Base-by-base conservation (phyloP, 2,329 filamentous ascomycete genomes). In the Xylaria sp. region DNA sequence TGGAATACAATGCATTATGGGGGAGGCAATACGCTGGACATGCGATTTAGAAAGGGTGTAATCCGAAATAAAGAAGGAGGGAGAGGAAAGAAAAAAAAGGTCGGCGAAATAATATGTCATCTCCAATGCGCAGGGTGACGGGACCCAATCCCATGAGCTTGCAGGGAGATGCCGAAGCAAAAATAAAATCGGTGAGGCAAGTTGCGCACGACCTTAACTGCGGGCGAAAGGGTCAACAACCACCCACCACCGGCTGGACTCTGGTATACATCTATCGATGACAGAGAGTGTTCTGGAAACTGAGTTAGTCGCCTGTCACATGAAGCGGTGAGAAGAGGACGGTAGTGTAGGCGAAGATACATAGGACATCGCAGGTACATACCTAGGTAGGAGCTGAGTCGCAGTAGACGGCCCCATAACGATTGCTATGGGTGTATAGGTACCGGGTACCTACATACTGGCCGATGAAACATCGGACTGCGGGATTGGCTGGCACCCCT, bases 281-380 rank as follows among this genome's bases (percentile, higher is more conserved):
- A 18, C 48, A 31, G 10, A 20, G 56, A 20, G 25, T 10, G 12
- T 39, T 39, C 31, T n/a, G 60, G 15, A 43, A 46, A 43, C 15
- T 8, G 9, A 43, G 12, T 57, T 52, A 62, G n/a, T 39, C 36
- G 36, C 33, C 66, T 43, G 46, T 48, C n/a, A 36, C 20, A 41
- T 54, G 36, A 65, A 57, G 68, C 64, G 68, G 64, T 70, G 65
- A 67, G 60, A 52, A 55, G 49, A n/a, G 13, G 43, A 20, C 9
- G 31, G 20, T 20, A 41, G 43, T 28, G 39, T 41, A 13, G 33
- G 33, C 33, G 8, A 41, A 41, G 31, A 36, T 28, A 28, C 28
- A 28, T 18, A 43, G 59, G 43, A 68, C 15, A 43, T 68, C n/a
- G 61, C 46, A 41, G 43, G 66, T 68, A 60, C 61, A n/a, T n/a